These are phyloP conservation scores for Agrocybe pediades DNA, from an alignment of 768 basidiomycete genomes.

Conservation along the genomic window DNA sequence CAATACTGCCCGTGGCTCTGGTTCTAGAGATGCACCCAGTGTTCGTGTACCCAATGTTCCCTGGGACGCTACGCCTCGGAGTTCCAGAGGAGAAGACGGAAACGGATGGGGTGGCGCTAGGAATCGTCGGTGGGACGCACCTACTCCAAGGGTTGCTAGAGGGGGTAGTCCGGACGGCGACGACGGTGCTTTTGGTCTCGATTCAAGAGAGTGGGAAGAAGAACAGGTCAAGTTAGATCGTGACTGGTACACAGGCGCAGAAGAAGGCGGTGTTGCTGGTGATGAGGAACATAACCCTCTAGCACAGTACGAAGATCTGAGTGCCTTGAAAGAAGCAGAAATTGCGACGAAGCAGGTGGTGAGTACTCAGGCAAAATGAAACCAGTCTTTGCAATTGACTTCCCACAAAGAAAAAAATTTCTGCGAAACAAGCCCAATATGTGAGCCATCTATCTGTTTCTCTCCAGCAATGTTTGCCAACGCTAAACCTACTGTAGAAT, in stretches of 20 bases:
- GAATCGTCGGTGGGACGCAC: conserved; percentile 75
- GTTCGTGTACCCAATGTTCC: conserved; percentile 89
- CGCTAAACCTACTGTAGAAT: conserved; percentile 55
- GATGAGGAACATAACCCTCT: conserved; percentile 94
- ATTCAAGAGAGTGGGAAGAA: conserved; percentile 94
- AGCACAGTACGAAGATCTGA: conserved; percentile 89
- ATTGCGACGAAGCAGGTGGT: conserved; percentile 77
- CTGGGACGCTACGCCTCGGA: conserved; percentile 92
- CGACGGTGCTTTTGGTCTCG: conserved; percentile 62
- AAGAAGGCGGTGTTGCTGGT: conserved; percentile 82
- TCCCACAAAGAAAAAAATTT: conserved; percentile 71
- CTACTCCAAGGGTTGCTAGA: conserved; percentile 71
- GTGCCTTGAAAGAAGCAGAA: conserved; percentile 66
- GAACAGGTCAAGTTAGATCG: conserved; percentile 90
- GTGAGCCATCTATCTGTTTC: conserved; percentile 45
- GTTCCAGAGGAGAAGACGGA: conserved; percentile 48
- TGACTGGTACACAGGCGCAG: conserved; percentile 95
- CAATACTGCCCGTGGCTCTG: conserved; percentile 44
- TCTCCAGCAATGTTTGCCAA: background rate
- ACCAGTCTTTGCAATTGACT: conserved; percentile 17
- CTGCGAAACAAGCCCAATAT: conserved; percentile 95
- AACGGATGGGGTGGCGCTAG: conserved; percentile 65
- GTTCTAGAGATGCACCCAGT: conserved; percentile 67
- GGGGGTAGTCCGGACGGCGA: conserved; percentile 73
- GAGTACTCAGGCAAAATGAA: conserved; percentile 24